A percentile compares a stretch with the other conserved stretches of the same genome.
These are phyloP conservation scores for Coprinopsis cinerea DNA, from an alignment of 768 basidiomycete species.

Conservation along the genomic window DNA sequence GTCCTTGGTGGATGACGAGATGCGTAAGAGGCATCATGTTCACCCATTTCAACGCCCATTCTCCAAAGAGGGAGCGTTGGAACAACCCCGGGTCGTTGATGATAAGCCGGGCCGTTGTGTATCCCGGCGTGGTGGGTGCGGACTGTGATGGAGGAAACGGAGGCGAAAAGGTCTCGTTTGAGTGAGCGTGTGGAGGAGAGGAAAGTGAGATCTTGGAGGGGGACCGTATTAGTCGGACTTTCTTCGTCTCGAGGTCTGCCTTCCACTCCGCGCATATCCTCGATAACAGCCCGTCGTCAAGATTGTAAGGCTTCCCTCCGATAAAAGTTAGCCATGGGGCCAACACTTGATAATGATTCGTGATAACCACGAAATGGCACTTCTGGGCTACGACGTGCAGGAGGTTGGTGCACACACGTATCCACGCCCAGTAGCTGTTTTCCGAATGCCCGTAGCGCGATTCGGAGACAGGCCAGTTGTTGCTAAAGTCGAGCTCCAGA, in stretches of 20 bases:
- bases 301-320: constrained; percentile 9
- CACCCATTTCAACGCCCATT: constrained; percentile 10
- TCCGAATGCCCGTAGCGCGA: constrained; percentile 7
- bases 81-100: constrained; percentile 9
- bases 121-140: neutral
- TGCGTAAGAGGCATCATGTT: constrained; percentile 10
- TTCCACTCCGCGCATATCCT: constrained; percentile 1
- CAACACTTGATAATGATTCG: constrained; percentile 9
- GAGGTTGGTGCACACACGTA: constrained; percentile 7
- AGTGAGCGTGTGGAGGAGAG: neutral
- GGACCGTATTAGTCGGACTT: neutral
- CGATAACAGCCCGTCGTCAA: constrained; percentile 2
- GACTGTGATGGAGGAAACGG: constrained; percentile 5
- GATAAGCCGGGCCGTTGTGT: constrained; percentile 4
- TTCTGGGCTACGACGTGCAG: constrained; percentile 9
- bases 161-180: neutral
- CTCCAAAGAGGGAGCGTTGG: constrained; percentile 10
- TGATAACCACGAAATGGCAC: constrained; percentile 7
- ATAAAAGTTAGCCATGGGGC: constrained; percentile 9
- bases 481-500: constrained; percentile 10
- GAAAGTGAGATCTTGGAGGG: constrained; percentile 1
- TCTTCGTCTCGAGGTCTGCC: neutral
- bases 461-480: constrained; percentile 8
- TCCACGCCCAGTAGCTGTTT: constrained; percentile 10
- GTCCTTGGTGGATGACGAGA: constrained; percentile 9